These are phyloP conservation scores for Phialophora chinensis DNA, from an alignment of 2,329 filamentous ascomycete genomes.

Conservation along the genomic window DNA sequence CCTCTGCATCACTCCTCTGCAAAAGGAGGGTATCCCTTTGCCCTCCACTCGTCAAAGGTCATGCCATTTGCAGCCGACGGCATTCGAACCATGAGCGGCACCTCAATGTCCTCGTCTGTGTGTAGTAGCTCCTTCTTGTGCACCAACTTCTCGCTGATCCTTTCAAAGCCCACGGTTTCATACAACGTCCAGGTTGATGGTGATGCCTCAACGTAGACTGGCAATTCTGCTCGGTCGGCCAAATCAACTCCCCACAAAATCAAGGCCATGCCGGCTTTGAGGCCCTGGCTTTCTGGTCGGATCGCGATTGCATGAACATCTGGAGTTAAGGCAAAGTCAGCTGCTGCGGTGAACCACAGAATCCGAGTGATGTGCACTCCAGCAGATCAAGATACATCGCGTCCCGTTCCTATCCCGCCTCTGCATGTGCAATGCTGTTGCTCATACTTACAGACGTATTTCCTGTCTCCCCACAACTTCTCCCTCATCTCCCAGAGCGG, in stretches of 20 bases:
- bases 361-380: too few relatives aligned
- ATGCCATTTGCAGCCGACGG: conserved; percentile 45
- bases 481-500: conserved; percentile 53
- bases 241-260: conserved; percentile 48
- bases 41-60: conserved; percentile 47
- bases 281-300: conserved; percentile 51
- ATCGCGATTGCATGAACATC: conserved; percentile 56
- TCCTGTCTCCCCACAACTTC: conserved; percentile 49
- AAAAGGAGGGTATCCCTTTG: conserved; percentile 16
- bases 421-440: background rate
- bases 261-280: conserved; percentile 50
- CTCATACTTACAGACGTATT: conserved; percentile 51
- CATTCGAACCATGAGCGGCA: conserved; percentile 54
- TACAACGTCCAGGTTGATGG: too few relatives aligned
- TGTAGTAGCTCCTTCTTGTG: conserved; percentile 48
- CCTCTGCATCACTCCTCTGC: too few relatives aligned
- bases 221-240: conserved; percentile 47
- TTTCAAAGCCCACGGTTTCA: too few relatives aligned
- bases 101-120: conserved; percentile 46
- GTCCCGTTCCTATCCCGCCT: too few relatives aligned
- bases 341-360: too few relatives aligned
- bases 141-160: conserved; percentile 42
- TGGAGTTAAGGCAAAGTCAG: conserved; percentile 23
- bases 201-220: conserved; percentile 45
- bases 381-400: too few relatives aligned